Conservation (phyloP, 345 rosid species). For the Camelina hispida region DNA sequence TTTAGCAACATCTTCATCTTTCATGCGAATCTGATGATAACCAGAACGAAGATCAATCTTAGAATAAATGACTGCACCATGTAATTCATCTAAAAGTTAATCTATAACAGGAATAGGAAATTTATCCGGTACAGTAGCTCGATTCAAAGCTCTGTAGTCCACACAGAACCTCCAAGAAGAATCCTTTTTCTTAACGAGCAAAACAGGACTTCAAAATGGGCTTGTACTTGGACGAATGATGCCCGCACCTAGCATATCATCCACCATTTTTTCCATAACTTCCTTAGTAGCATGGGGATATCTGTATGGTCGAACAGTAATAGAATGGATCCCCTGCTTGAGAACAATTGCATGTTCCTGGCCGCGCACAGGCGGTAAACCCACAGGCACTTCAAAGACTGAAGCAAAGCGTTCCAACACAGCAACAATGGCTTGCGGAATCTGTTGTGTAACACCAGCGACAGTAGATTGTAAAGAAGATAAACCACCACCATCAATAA, state of each 20-base stretch:
- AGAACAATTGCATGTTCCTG: background rate
- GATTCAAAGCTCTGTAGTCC: background rate
- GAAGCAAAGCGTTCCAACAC: too few relatives aligned
- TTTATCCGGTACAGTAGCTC: background rate
- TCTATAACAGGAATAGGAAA: background rate
- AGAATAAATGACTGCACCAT: background rate
- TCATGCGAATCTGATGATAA: background rate
- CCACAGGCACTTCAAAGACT: accelerated
- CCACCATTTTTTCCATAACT: background rate
- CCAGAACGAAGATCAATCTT: background rate
- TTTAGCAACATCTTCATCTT: accelerated
- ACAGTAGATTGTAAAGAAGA: background rate
- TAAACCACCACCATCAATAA: too few relatives aligned
- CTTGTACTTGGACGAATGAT: background rate
- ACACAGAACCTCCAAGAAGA: background rate
- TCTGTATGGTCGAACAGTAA: background rate
- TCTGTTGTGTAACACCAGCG: too few relatives aligned
- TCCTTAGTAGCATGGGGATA: background rate
- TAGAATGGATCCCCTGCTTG: accelerated
- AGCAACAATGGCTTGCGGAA: too few relatives aligned
- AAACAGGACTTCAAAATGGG: background rate
- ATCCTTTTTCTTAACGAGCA: background rate
- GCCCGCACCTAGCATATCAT: background rate
- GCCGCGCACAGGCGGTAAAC: background rate
- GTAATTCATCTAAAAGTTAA: accelerated